A percentile compares a stretch with the other conserved stretches of the same genome.
These are phyloP conservation scores for Kazachstania taianensis DNA, from an alignment of 805 yeast genomes.

Conservation along the genomic window DNA sequence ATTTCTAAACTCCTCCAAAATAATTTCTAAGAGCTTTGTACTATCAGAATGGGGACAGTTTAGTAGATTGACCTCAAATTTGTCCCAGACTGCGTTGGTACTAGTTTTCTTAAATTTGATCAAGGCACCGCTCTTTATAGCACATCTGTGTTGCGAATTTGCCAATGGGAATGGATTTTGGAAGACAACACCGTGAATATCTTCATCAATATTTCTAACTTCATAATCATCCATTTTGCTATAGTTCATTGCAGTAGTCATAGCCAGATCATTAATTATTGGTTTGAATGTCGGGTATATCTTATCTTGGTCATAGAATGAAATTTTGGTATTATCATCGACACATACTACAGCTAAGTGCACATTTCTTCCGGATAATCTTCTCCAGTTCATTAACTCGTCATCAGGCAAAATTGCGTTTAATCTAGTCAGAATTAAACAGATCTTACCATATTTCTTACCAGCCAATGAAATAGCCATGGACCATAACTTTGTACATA, in stretches of 20 bases:
- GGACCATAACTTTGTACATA: conserved; percentile 59
- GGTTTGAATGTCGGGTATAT: conserved; percentile 29
- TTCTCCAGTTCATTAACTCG: conserved; percentile 69
- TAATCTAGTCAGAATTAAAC: conserved; percentile 57
- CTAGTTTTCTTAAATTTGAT: conserved; percentile 30
- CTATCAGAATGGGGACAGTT: conserved; percentile 66
- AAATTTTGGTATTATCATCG: conserved; percentile 43
- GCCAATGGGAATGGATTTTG: conserved; percentile 54
- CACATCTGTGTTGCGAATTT: conserved; percentile 59
- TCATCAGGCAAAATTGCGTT: conserved; percentile 74
- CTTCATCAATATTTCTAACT: conserved; percentile 41
- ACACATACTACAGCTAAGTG: conserved; percentile 64
- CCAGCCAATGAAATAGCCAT: conserved; percentile 39
- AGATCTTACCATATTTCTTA: conserved; percentile 40
- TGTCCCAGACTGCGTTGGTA: conserved; percentile 23
- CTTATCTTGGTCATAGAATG: conserved; percentile 26
- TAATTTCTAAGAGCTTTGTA: conserved; percentile 42
- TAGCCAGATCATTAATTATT: conserved; percentile 21
- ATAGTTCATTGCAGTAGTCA: conserved; percentile 10
- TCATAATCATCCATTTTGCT: conserved; percentile 21
- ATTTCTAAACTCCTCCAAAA: conserved; percentile 53
- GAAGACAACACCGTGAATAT: conserved; percentile 48
- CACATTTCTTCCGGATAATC: conserved; percentile 50
- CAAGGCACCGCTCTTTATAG: conserved; percentile 62
- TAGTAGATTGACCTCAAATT: conserved; percentile 55